Base-by-base conservation (phyloP, 192 early-diverging fungal species). In the Rhizoclosmatium globosum region DNA sequence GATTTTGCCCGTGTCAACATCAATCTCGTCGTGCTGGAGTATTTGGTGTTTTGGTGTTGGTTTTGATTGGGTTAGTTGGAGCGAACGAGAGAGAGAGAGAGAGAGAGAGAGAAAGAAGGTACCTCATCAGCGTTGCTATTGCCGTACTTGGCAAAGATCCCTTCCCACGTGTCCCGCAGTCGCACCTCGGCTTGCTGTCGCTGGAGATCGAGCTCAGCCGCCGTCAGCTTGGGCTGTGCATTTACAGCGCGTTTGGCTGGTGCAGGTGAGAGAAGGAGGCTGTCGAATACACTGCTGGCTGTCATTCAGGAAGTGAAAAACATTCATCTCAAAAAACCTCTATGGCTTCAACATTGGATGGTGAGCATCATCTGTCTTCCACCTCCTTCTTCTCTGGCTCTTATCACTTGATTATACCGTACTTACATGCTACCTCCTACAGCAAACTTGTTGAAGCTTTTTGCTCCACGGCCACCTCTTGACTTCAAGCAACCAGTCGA, bases 401-500 rank as follows among this genome's bases (percentile, higher is more conserved):
- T 11, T 68, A n/a, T 39, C 70, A 47, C 58, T 53, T 31, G 31
- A 31, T 31, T 31, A 31, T 31, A 31, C 31, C 31, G 31, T 31
- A 31, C 31, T 31, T 31, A 31, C n/a, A 39, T 21, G 39, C 66
- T 11, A 47, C 66, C 66, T 11, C 75, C 92, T 59, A 90, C 93
- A 57, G 92, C 93, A 2, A 89, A 94, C 64, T 85, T 96, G 41
- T 80, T 95, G 4, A 86, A 88, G 60, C 91, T 95, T 21, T 96
- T 96, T 85, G 90, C 91, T 21, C 94, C 95, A 38, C 87, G 95
- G 50, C 95, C 95, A 39, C 91, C 92, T 9, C 85, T 95, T n/a
- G 82, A 82, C 21, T 87, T 89, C 79, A 65, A 87, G 9, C 78
- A 87, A 43, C 93, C 95, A 39, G 71, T 94, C 62, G 94, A 95